Base-by-base conservation (phyloP, 176 grass and related monocot species). In the Eragrostis nindensis region DNA sequence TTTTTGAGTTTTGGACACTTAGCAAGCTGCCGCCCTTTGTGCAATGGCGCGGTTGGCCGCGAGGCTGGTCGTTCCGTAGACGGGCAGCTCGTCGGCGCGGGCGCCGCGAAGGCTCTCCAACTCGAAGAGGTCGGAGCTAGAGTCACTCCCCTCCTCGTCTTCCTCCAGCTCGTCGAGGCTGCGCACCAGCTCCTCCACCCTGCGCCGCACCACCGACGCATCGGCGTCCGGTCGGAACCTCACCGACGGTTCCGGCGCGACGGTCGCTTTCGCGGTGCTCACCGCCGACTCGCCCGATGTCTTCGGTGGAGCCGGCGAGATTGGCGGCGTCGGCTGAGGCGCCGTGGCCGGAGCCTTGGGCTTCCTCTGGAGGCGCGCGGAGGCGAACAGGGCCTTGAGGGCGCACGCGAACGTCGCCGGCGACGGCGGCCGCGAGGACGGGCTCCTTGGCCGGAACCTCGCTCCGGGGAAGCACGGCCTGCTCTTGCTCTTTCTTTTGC, bases 81-180 rank as follows among this genome's bases (percentile, higher is more conserved):
- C 87, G 14, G 87, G 89, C 80, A 92, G 83, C 85, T 97, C 87
- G 61, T 94, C 76, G 14, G 49, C 50, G 64, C 83, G 81, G 13
- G 70, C 73, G 26, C 71, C 87, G 8, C 76, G 89, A 52, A 98
- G 71, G 66, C 78, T 92, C 60, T 98, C 88, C 32, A 97, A 85
- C 77, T 97, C 94, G 78, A 97, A 97, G 68, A 97, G 89, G 73
- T 97, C 94, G 26, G 94, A 91, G 82, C 94, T 94, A 14, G 75
- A 57, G 71, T 94, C 94, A 66, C 91, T 97, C 15, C 75, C 83
- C 27, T 67, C 85, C 2, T 84, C 93, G 43, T 89, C 78, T 65
- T 87, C 86, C 40, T 91, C 83, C 70, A 89, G 47, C 45, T 79
- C 74, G 36, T 88, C 86, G 55, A 91, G 75, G 29, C 78, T 42